phyloP scores from a whole-genome alignment of 225 moss, liverwort and hornwort species.

The Neckera pumila region DNA sequence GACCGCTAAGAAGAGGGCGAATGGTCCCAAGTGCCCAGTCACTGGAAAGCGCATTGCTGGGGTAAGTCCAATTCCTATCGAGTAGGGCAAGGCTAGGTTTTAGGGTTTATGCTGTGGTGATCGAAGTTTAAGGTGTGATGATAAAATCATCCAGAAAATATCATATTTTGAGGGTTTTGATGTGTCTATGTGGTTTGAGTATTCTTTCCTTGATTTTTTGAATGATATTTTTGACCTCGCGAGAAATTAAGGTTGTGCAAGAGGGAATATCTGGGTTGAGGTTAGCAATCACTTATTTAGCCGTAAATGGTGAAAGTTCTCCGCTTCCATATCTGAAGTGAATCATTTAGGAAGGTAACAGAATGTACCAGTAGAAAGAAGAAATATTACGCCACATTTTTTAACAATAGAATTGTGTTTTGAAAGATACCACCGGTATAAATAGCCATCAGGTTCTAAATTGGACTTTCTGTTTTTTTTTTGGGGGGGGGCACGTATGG shows the following conservation, averaged over 20 bases:
- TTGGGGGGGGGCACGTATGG: too few species aligned
- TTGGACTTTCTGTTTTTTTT: neutral
- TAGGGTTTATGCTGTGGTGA: neutral
- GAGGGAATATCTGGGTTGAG: neutral
- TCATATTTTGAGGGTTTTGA: neutral
- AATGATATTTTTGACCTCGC: neutral
- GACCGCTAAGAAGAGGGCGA: conserved; percentile 76
- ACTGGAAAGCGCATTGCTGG: conserved; percentile 7
- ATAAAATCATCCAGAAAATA: neutral
- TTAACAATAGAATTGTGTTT: neutral
- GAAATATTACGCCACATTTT: neutral
- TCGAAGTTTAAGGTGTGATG: neutral
- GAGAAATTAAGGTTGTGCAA: neutral
- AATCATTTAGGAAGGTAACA: too few species aligned
- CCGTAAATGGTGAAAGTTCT: neutral
- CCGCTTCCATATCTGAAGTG: neutral
- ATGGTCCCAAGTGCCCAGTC: conserved; percentile 31
- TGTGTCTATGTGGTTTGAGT: neutral
- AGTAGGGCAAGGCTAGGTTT: neutral
- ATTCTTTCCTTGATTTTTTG: neutral
- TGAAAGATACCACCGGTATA: too few species aligned
- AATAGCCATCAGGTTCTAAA: neutral
- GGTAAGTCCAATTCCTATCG: neutral
- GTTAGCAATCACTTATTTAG: neutral
- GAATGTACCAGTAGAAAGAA: neutral